Conservation (phyloP, 1,139 yeast genomes). For the Candida sanyaensis region DNA sequence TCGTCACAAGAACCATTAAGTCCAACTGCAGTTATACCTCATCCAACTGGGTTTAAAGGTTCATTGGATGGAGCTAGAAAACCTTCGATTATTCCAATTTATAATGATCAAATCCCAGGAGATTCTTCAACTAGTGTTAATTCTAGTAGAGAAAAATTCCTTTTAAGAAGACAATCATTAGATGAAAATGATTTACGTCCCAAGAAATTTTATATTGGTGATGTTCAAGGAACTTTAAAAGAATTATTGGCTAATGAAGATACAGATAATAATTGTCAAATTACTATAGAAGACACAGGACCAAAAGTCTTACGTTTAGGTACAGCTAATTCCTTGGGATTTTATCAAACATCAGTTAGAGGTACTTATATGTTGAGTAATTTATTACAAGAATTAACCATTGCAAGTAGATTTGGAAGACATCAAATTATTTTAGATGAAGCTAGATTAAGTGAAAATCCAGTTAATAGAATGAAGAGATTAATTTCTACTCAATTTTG, state of each 20-base stretch:
- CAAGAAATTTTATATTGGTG: constrained; percentile 68
- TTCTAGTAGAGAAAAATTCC: constrained; percentile 14
- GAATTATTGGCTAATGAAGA: constrained; percentile 78
- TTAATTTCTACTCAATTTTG: constrained; percentile 80
- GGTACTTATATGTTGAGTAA: constrained; percentile 94
- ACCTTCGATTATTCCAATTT: constrained; percentile 39
- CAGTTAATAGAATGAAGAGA: constrained; percentile 75
- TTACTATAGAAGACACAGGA: constrained; percentile 89
- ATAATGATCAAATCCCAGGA: constrained; percentile 20
- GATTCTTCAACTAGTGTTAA: constrained; percentile 12
- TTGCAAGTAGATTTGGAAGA: constrained; percentile 81
- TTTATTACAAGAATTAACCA: constrained; percentile 83
- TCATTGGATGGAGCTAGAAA: constrained; percentile 14
- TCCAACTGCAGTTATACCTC: constrained; percentile 6
- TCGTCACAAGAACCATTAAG: background rate
- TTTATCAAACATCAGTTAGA: constrained; percentile 67
- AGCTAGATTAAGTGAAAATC: constrained; percentile 82
- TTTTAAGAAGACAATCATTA: constrained; percentile 60
- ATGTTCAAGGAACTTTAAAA: constrained; percentile 71
- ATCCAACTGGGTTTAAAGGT: constrained; percentile 7
- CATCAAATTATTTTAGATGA: constrained; percentile 80
- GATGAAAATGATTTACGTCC: constrained; percentile 54
- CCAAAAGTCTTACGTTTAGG: constrained; percentile 88
- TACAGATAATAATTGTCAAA: constrained; percentile 83
- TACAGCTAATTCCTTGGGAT: constrained; percentile 84